Base-by-base conservation (phyloP, 2,329 filamentous ascomycete species). In the Dactylellina cionopaga region DNA sequence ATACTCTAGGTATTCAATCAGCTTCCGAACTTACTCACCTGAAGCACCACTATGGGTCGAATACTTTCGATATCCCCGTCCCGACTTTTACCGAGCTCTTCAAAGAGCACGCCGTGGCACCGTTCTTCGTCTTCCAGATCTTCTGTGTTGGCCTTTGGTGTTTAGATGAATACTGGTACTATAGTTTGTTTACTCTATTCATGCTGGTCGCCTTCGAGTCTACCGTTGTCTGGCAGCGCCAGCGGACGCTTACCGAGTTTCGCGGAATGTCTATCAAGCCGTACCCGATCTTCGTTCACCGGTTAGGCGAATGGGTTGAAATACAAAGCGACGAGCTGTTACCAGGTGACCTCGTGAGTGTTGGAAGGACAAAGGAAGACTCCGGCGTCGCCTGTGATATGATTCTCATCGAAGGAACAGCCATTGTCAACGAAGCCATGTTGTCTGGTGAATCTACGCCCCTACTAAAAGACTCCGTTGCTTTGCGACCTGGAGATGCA, bases 141-240 rank as follows among this genome's bases (percentile, higher is more conserved):
- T 99, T 99, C 84, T 99, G 96, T 78, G 95, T 99, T 68, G 96
- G 95, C 13, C 84, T 99, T 73, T 99, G 95, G 95, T 92, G 98
- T 89, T 84, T 99, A 79, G 95, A 99, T 79, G 96, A 99, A 82
- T 99, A 98, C 83, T 99, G 96, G 95, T 99, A 99, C 84, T 99
- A 99, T 83, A 98, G 95, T 74, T 87, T 99, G 17, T 99, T 99
- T 82, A 99, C 96, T 0, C 88, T 99, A 19, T 93, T 98, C 83
- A 99, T 99, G 96, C 87, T 99, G 63, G 92, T 99, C 76, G 89
- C 88, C 69, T 99, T 99, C 77, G 95, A 99, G 83, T 97, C 93
- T 80, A 99, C 95, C 1, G 96, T 99, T 35, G 96, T 99, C 13
- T 99, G 95, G 96, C 95, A 99, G 83, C 89, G 95, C 73, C 95